Conservation (phyloP, 1,139 yeast genomes). For the Spencermartinsiella ligniputridi region DNA sequence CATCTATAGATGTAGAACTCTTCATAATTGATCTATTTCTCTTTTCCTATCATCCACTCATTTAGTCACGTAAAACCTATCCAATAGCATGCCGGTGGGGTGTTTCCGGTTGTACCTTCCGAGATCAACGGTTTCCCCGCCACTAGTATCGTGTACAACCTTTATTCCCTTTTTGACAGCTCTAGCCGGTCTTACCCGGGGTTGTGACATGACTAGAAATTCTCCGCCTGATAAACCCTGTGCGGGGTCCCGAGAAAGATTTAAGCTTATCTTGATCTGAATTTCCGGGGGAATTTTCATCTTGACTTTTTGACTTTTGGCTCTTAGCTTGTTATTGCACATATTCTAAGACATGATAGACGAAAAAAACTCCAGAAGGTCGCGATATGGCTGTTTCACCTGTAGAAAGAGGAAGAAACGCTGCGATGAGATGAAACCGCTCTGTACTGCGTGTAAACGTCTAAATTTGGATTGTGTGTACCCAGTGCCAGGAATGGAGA, state of each 20-base stretch:
- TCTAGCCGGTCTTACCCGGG: not conserved
- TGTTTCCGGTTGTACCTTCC: too few species aligned
- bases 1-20: too few species aligned
- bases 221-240: too few species aligned
- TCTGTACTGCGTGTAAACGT: conserved; percentile 56
- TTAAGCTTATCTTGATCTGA: too few species aligned
- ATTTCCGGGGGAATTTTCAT: too few species aligned
- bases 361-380: not conserved
- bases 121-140: not conserved
- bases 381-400: conserved; percentile 54
- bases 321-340: too few species aligned
- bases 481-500: conserved; percentile 49
- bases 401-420: conserved; percentile 70
- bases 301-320: too few species aligned
- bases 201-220: not conserved
- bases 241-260: conserved; percentile 1
- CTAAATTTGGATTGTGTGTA: conserved; percentile 51
- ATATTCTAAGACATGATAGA: not conserved
- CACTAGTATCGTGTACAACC: too few species aligned
- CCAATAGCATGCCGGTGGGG: too few species aligned
- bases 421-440: conserved; percentile 62
- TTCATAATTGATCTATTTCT: too few species aligned
- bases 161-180: not conserved
- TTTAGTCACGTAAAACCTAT: too few species aligned
- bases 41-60: too few species aligned